Percentiles rank a stretch among this genome's conserved stretches.
Evolutionary conservation across 2,329 filamentous ascomycete genomes (phyloP).

Genomic region (Scortechinia acanthostroma): DNA sequence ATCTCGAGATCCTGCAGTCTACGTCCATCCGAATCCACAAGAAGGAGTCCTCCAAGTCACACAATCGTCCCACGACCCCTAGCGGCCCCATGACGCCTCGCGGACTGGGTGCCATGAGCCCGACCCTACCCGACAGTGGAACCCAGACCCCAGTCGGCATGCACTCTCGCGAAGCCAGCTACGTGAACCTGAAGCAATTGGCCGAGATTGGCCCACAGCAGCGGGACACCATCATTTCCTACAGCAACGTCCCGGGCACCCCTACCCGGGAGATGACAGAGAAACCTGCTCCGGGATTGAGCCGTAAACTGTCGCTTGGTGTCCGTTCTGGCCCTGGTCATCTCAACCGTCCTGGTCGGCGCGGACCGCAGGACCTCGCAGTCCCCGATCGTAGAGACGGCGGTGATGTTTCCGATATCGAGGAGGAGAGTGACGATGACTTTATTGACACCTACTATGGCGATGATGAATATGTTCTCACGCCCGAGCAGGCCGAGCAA

Average conservation of each 20-base stretch:
- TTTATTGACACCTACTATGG: constrained; percentile 21
- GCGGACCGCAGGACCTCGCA: constrained; percentile 14
- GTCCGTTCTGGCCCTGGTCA: constrained; percentile 28
- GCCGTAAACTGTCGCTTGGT: constrained; percentile 25
- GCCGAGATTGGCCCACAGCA: constrained; percentile 22
- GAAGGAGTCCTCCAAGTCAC: constrained; percentile 23
- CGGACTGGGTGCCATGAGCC: not conserved
- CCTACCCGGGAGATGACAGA: constrained; percentile 18
- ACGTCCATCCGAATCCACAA: constrained; percentile 49
- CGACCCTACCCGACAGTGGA: too few relatives aligned
- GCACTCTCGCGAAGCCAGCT: constrained; percentile 18
- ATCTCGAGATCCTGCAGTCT: constrained; percentile 52
- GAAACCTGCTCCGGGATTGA: constrained; percentile 18
- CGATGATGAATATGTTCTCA: constrained; percentile 26
- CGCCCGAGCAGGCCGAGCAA: constrained; percentile 17
- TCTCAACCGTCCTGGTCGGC: constrained; percentile 15
- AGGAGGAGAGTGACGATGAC: constrained; percentile 25
- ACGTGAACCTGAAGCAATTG: constrained; percentile 16
- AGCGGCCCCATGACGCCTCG: not conserved
- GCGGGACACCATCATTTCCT: constrained; percentile 23
- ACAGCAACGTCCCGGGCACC: constrained; percentile 17
- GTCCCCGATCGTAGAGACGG: not conserved
- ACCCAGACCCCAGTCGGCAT: constrained; percentile 16
- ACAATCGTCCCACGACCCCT: not conserved
- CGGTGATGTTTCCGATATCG: constrained; percentile 8